phyloP scores from a whole-genome alignment of 1,139 yeast species.

The Yamadazyma diospyri region DNA sequence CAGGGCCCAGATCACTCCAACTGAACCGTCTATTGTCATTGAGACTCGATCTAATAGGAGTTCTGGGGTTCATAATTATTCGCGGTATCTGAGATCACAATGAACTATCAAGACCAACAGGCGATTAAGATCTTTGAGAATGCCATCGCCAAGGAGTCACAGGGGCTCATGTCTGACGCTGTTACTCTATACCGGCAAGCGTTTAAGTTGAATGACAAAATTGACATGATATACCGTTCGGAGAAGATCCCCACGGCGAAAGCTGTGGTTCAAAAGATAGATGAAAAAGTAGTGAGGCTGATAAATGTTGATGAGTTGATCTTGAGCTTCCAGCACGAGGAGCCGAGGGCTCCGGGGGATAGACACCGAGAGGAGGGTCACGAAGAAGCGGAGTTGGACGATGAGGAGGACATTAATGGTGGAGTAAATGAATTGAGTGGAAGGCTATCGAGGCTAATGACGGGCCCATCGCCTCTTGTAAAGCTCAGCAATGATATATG shows the following conservation, averaged over 20 bases:
- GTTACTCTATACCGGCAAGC: slow-evolving; percentile 71
- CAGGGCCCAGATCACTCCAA: too few species aligned
- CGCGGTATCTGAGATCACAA: too few species aligned
- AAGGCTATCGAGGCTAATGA: slow-evolving; percentile 24
- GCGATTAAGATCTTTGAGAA: slow-evolving; percentile 66
- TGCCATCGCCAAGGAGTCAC: slow-evolving; percentile 69
- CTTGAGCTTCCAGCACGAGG: slow-evolving; percentile 27
- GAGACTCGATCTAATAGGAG: too few species aligned
- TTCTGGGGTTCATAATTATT: too few species aligned
- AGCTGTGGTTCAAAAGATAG: slow-evolving; percentile 27
- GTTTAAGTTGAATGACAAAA: slow-evolving; percentile 59
- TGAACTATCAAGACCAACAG: slow-evolving; percentile 10
- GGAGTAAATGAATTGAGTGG: slow-evolving; percentile 21
- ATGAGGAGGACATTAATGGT: slow-evolving; percentile 24
- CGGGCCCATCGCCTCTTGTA: slow-evolving; percentile 50
- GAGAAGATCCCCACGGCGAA: slow-evolving; percentile 41
- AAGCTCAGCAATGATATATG: slow-evolving; percentile 66
- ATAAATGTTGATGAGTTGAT: slow-evolving; percentile 37
- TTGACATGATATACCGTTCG: slow-evolving; percentile 63
- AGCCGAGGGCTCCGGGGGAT: slow-evolving; percentile 25
- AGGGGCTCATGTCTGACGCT: slow-evolving; percentile 80
- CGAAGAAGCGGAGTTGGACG: slow-evolving; percentile 22
- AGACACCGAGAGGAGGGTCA: background rate
- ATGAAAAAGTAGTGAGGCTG: slow-evolving; percentile 30
- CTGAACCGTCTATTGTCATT: too few species aligned